Conservation (phyloP, 805 yeast genomes). For the Lipomyces starkeyi region DNA sequence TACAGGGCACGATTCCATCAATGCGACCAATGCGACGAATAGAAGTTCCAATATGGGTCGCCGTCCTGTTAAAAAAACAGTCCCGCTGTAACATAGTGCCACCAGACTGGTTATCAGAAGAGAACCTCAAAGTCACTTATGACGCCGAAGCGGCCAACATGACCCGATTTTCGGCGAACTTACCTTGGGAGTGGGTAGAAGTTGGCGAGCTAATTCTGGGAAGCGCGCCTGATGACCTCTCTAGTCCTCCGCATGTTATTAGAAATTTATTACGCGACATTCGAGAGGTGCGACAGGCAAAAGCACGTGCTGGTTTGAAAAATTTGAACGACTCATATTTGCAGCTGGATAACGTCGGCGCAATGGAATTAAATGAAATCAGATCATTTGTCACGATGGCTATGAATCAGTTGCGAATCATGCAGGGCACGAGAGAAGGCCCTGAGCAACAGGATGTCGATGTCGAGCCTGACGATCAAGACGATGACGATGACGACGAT, state of each 20-base stretch:
- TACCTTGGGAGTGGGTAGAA: slow-evolving; percentile 93
- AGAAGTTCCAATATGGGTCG: slow-evolving; percentile 85
- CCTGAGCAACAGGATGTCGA: slow-evolving; percentile 29
- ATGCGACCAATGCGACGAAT: slow-evolving; percentile 71
- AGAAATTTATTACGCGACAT: slow-evolving; percentile 79
- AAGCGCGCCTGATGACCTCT: slow-evolving; percentile 77
- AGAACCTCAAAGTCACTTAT: slow-evolving; percentile 59
- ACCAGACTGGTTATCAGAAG: slow-evolving; percentile 79
- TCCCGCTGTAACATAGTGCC: slow-evolving; percentile 83
- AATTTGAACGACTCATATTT: slow-evolving; percentile 82
- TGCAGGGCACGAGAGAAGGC: slow-evolving; percentile 51
- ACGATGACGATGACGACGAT: slow-evolving; percentile 20
- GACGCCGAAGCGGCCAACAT: slow-evolving; percentile 68
- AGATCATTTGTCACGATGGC: slow-evolving; percentile 80
- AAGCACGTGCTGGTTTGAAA: slow-evolving; percentile 77
- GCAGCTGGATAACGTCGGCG: slow-evolving; percentile 79
- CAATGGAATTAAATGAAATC: slow-evolving; percentile 85
- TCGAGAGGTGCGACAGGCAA: slow-evolving; percentile 79
- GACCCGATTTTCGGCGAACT: slow-evolving; percentile 60
- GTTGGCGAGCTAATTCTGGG: slow-evolving; percentile 68
- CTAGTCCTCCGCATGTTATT: slow-evolving; percentile 72
- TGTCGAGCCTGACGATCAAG: background rate
- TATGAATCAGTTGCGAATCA: slow-evolving; percentile 75
- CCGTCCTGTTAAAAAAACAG: slow-evolving; percentile 80
- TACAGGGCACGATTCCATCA: slow-evolving; percentile 56